Evolutionary conservation across 2,329 filamentous ascomycete species (phyloP), one percentile per base, ranked within the genome.

Genomic region (Xylariaceae sp.): DNA sequence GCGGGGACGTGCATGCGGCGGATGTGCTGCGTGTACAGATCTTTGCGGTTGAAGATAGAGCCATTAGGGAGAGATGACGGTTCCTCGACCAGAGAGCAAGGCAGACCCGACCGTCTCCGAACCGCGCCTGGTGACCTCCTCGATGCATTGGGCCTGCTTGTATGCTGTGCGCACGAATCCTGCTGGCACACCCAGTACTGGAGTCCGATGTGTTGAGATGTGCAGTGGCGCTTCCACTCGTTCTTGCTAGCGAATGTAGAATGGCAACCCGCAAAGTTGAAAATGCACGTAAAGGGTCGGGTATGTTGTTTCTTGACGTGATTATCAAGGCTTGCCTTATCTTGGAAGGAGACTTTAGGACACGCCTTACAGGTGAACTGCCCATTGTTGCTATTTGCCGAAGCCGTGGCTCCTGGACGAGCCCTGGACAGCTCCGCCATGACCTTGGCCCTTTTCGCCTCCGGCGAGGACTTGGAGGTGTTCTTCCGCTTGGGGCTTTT

Each of bases 221-320:
- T 67, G 53, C 90, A 78, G 57, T 97, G 90, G 0, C 90, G 79
- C 62, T 96, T 96, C 90, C 90, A 96, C 60, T 96, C 89, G 58
- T 95, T 95, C 66, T 94, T 95, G 50, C 74, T 81, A 3, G 75
- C 73, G 55, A 95, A 95, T 0, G 73, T 79, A 2, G 79, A 76
- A 1, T 46, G 49, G 64, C 90, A 97, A 23, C 83, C 85, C 40
- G 88, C 92, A 39, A 77, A 81, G 19, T 76, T 68, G 59, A 96
- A 88, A 40, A 87, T 79, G 60, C 90, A 97, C 16, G 73, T 69
- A 55, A 90, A 92, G 0, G 77, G 73, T 1, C 76, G 73, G 2
- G 68, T 72, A 52, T 82, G 77, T 17, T 70, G 60, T 39, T 67
- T 67, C 43, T 70, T 70, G 50, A 68, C 61, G 53, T 79, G 73